phyloP scores from a whole-genome alignment of 371 early-diverging fungal species.

The Saksenaea oblongispora region DNA sequence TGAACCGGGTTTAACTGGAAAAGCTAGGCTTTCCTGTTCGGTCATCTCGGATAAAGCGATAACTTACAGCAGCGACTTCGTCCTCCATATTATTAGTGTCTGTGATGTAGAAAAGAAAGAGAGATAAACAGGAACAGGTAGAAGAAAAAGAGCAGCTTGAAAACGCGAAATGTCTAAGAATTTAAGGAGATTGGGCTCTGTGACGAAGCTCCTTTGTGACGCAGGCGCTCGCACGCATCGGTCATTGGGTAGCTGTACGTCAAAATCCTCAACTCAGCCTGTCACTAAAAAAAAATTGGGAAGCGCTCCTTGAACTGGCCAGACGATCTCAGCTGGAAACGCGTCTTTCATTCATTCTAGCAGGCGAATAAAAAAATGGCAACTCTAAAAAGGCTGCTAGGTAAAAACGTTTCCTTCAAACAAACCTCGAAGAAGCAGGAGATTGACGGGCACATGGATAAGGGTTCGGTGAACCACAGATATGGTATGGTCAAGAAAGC shows the following conservation, averaged over 20 bases:
- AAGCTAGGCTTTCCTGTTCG: neutral
- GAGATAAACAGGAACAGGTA: conserved; percentile 19
- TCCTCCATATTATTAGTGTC: conserved; percentile 63
- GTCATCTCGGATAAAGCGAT: neutral
- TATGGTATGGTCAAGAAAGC: conserved; percentile 1
- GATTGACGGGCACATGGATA: conserved; percentile 6
- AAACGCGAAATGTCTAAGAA: conserved; percentile 3
- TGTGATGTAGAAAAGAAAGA: conserved; percentile 23
- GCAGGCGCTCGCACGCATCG: neutral
- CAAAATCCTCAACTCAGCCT: conserved; percentile 1
- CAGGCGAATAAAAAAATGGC: neutral
- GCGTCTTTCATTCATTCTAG: neutral
- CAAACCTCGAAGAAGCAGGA: neutral
- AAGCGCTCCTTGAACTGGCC: neutral
- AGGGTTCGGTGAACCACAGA: neutral
- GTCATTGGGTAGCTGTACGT: neutral
- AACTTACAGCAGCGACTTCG: conserved; percentile 87
- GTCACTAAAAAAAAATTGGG: neutral
- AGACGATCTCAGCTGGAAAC: neutral
- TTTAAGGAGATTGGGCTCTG: conserved; percentile 6
- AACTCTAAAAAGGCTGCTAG: no score
- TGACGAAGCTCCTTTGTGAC: conserved; percentile 7
- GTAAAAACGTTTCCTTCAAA: neutral
- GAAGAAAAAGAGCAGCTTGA: conserved; percentile 19
- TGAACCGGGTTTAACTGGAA: conserved; percentile 3